A percentile compares a stretch with the other conserved stretches of the same genome.
Conservation (phyloP, 2,329 filamentous ascomycete genomes). For the Ophiosphaerella narmari region DNA sequence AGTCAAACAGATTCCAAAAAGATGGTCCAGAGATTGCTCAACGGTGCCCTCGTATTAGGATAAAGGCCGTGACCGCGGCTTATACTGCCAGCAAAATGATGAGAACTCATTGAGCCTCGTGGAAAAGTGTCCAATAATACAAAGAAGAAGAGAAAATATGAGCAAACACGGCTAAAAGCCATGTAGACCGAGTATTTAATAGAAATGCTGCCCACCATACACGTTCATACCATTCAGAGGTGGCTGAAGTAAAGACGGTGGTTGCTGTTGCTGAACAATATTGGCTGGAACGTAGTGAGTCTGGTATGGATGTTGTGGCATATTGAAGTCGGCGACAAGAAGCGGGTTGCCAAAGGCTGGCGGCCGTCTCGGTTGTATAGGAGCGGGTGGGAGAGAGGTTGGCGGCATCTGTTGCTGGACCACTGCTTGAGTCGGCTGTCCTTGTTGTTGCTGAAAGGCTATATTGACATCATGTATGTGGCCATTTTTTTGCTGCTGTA, state of each 20-base stretch:
- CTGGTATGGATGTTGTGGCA: conserved; percentile 81
- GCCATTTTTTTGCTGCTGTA: conserved; percentile 19
- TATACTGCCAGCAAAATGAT: too few relatives aligned
- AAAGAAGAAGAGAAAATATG: not conserved
- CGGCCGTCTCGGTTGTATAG: conserved; percentile 41
- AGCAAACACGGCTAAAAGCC: not conserved
- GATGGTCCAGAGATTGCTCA: not conserved
- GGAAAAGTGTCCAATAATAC: not conserved
- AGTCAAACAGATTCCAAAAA: not conserved
- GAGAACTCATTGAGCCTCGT: too few relatives aligned
- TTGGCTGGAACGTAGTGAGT: conserved; percentile 78
- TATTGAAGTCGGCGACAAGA: conserved; percentile 73
- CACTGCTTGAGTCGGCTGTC: conserved; percentile 12
- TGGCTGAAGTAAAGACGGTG: conserved; percentile 24
- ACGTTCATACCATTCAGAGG: conserved; percentile 23
- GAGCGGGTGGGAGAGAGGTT: conserved; percentile 19
- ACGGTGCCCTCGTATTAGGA: not conserved
- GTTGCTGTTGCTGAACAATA: conserved; percentile 42
- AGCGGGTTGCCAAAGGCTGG: conserved; percentile 70
- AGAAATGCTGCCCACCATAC: conserved; percentile 27
- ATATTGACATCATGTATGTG: conserved; percentile 18
- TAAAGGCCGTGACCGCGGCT: too few relatives aligned
- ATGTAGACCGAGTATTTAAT: conserved; percentile 4
- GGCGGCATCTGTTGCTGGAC: conserved; percentile 26
- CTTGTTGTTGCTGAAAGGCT: conserved; percentile 16